Conservation (phyloP, 176 grass and related monocot genomes). For the Cenchrus purpureus region DNA sequence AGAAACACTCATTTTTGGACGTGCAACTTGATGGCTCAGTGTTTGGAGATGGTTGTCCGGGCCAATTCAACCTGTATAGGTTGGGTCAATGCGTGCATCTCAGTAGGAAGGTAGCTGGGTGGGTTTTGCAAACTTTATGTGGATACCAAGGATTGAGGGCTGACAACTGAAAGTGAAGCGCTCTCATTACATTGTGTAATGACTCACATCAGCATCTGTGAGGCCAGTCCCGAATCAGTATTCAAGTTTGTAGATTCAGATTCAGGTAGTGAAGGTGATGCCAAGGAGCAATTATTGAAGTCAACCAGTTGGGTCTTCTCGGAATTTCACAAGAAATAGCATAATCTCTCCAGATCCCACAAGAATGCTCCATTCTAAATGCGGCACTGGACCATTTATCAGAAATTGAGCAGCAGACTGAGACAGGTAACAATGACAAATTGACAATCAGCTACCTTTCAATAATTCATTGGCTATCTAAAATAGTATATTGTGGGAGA, state of each 20-base stretch:
- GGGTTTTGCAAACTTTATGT: conserved; percentile 37
- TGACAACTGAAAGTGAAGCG: conserved; percentile 35
- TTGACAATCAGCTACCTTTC: conserved; percentile 13
- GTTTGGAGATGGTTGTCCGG: conserved; percentile 43
- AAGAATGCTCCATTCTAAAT: background rate
- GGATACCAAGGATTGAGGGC: conserved; percentile 22
- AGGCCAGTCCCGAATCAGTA: background rate
- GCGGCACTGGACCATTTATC: background rate
- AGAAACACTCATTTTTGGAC: conserved; percentile 10
- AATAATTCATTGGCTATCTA: conserved; percentile 5
- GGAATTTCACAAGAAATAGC: background rate
- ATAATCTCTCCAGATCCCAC: background rate
- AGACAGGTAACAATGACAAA: conserved; percentile 1
- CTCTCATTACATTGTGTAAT: background rate
- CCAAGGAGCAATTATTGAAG: background rate
- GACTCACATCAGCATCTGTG: background rate
- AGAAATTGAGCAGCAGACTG: background rate
- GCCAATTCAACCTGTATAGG: conserved; percentile 6
- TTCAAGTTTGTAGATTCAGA: background rate
- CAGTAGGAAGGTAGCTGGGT: conserved; percentile 24
- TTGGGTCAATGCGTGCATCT: conserved; percentile 18
- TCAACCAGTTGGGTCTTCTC: conserved; percentile 1
- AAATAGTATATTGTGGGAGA: background rate
- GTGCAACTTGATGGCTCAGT: conserved; percentile 46
- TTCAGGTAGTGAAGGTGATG: background rate